Evolutionary conservation across 768 basidiomycete genomes (phyloP).

Genomic region (Russula ochroleuca): DNA sequence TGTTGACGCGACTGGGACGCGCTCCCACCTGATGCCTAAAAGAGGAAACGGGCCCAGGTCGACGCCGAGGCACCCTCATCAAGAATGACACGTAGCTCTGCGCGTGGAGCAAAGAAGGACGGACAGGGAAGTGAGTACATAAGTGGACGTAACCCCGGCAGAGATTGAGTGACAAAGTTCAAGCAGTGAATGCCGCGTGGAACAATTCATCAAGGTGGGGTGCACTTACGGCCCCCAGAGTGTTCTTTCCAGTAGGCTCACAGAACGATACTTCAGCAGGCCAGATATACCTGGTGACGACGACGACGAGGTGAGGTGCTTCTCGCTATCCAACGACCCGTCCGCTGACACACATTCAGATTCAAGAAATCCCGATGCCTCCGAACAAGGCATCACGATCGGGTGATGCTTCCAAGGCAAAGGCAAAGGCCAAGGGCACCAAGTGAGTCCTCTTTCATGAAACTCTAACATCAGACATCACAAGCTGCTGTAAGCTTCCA

Average conservation of each 20-base stretch:
- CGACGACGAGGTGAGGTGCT: neutral
- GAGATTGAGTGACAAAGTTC: neutral
- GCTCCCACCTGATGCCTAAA: conserved; percentile 11
- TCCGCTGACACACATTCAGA: conserved; percentile 3
- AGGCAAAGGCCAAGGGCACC: conserved; percentile 16
- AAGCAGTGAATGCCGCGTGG: neutral
- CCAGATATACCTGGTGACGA: neutral
- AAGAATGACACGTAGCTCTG: conserved; percentile 46
- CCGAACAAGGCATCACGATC: conserved; percentile 29
- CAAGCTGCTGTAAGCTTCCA: conserved; percentile 22
- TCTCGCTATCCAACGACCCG: neutral
- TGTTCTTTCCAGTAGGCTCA: neutral
- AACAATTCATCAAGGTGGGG: conserved; percentile 8
- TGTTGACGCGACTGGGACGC: conserved; percentile 14
- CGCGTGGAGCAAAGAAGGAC: conserved; percentile 35
- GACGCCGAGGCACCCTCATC: conserved; percentile 37
- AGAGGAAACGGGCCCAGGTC: conserved; percentile 57
- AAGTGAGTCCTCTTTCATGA: conserved; percentile 14
- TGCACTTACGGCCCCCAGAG: neutral
- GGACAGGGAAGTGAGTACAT: conserved; percentile 30
- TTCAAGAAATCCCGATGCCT: conserved; percentile 20
- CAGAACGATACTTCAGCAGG: neutral
- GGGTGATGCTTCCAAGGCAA: conserved; percentile 12
- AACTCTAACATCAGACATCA: neutral
- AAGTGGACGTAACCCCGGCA: neutral